phyloP scores from a whole-genome alignment of 192 early-diverging fungal species.

The Coemansia nantahalensis region DNA sequence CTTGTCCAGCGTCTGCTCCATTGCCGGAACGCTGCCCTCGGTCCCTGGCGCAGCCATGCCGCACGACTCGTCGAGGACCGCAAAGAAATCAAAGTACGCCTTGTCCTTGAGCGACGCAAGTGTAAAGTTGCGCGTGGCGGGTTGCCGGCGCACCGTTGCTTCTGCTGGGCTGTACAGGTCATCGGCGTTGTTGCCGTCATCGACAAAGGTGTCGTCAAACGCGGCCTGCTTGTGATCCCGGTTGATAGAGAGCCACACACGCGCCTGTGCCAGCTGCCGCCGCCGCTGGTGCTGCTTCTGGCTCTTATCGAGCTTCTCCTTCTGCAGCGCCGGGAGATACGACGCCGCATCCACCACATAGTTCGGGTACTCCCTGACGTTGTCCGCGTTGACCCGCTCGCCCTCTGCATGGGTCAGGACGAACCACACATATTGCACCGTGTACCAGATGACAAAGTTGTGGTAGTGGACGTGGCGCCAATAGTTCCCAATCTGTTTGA shows the following conservation, averaged over 20 bases:
- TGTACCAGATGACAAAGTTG: constrained; percentile 33
- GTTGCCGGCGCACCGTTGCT: background rate
- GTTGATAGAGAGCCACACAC: background rate
- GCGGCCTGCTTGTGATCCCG: background rate
- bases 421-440: constrained; percentile 42
- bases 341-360: background rate
- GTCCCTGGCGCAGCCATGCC: too few species aligned
- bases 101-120: too few species aligned
- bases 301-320: background rate
- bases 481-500: constrained; percentile 5
- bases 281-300: background rate
- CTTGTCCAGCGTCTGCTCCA: too few species aligned
- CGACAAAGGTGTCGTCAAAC: background rate
- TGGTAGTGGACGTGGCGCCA: constrained; percentile 18
- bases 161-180: background rate
- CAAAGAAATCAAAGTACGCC: too few species aligned
- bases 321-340: background rate
- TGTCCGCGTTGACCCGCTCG: background rate
- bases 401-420: constrained; percentile 14
- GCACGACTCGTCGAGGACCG: too few species aligned
- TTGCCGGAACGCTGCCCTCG: too few species aligned
- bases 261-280: background rate
- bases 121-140: background rate
- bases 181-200: background rate
- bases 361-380: background rate